Base-by-base conservation (phyloP, 2,329 filamentous ascomycete species). In the Fusarium marasasianum region DNA sequence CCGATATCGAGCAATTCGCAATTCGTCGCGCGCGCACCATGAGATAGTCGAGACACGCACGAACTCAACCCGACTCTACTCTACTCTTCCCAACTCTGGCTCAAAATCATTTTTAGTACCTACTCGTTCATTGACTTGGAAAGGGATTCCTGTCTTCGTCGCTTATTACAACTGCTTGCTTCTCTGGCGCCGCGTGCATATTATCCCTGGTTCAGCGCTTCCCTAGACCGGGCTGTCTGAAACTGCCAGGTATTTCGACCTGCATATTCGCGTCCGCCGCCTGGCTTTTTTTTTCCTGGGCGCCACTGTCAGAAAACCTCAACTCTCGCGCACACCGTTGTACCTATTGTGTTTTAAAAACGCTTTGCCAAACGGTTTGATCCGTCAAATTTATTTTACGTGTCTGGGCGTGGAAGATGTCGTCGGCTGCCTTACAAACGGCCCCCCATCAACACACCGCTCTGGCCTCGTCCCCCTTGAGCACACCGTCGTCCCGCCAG, bases 401-500 rank as follows among this genome's bases (percentile, higher is more conserved):
- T 75, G 77, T 78, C 69, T 69, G 64, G 66, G 74, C 74, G 75
- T 77, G 75, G 69, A 82, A 79, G 66, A 83, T 82, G 81, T 82
- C 80, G 83, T 90, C 88, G 82, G 88, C 90, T 85, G 88, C 88
- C 77, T 84, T 92, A 80, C 91, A 92, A 82, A 84, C 88, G 74
- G 83, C 86, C 80, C 85, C 88, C 77, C 88, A 89, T 81, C 87
- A 88, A 80, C 87, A 87, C 79, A 83, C 84, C 71, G 83, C 84
- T 72, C 80, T 87, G 76, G 82, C 85, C 63, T 84, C 86, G 69
- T 85, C 87, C 75, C 85, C 88, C 73, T 83, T 88, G 71, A 81
- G 85, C 50, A 83, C 88, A 73, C 80, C 87, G 40, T 83, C 86
- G 57, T 85, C 82, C 78, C 85, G 85, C 73, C 87, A 87, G 72